Evolutionary conservation across 2,329 filamentous ascomycete species (phyloP).

Genomic region (Fusarium kyushuense): DNA sequence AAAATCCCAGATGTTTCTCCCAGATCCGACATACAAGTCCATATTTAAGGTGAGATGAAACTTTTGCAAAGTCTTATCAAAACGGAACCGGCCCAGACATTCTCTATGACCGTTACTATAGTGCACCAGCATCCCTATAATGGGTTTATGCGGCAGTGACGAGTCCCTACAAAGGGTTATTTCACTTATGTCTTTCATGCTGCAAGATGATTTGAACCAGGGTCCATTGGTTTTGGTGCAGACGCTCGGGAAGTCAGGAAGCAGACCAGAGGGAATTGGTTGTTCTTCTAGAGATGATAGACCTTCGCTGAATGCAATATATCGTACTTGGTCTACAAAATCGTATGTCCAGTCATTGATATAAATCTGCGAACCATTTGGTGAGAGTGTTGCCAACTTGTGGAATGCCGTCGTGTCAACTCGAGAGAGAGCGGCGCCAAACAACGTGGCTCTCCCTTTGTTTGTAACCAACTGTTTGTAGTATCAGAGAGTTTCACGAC

Average conservation of each 20-base stretch:
- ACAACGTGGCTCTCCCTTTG: background rate
- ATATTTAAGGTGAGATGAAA: background rate
- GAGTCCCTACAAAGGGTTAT: background rate
- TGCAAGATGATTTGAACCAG: constrained; percentile 1
- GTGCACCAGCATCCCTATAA: background rate
- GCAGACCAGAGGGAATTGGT: background rate
- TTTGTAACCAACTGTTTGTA: background rate
- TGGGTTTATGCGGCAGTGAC: background rate
- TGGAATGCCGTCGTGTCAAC: background rate
- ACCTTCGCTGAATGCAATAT: background rate
- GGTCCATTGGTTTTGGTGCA: background rate
- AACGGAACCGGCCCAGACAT: background rate
- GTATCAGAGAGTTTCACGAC: background rate
- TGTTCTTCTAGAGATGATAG: background rate
- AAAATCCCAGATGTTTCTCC: background rate
- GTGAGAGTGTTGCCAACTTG: background rate
- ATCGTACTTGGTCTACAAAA: background rate
- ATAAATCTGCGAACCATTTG: background rate
- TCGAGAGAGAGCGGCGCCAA: background rate
- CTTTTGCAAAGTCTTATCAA: background rate
- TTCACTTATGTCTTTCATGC: background rate
- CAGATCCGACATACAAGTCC: background rate
- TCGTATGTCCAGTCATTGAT: background rate
- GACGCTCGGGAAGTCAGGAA: background rate
- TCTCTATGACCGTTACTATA: background rate